Evolutionary conservation across 2,329 filamentous ascomycete species (phyloP), one percentile per base, ranked within the genome.

Genomic region (Cucurbitaria berberidis): DNA sequence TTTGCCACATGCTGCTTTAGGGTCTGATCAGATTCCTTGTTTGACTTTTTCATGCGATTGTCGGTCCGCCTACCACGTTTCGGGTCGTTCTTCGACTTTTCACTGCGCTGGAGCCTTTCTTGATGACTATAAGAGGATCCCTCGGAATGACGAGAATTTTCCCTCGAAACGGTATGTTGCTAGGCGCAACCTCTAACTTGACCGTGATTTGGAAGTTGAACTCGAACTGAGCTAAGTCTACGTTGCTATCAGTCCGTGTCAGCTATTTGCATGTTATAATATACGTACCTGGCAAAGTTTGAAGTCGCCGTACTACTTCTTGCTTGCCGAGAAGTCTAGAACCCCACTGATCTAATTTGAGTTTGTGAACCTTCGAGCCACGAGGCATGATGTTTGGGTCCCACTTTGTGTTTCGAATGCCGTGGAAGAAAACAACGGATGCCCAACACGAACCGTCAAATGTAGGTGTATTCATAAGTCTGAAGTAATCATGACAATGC

Each of bases 401-500:
- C 41, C 32, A 41, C 11, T 41, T 48, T 1, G 29, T 46, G 10
- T 30, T 36, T 1, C 32, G 24, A 3, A 3, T 16, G 3, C 49
- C 52, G 10, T 49, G 53, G 30, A 60, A 62, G 43, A 60, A 60
- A 6, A 35, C 56, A 6, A 45, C 24, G 13, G 50, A 22, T 10
- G 8, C 5, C 59, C 59, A 60, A 1, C 18, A 36, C 11, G 18
- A 15, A 5, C 22, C 26, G 10, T 53, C 26, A 16, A 62, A 60
- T 18, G 48, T 53, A 2, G 41, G 35, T 5, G 57, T 48, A 15
- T 59, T 60, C 11, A 62, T 30, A 10, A 62, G 51, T 5, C 45
- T n/a, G 11, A 51, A 49, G 24, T 62, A 42, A n/a, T 29, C 15
- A 7, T 34, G 18, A n/a, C 22, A 41, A 22, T 62, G 49, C 7